Percentiles rank a stretch among this genome's conserved stretches.
phyloP scores from a whole-genome alignment of 2,329 filamentous ascomycete genomes.

The Spiromastix sp. region DNA sequence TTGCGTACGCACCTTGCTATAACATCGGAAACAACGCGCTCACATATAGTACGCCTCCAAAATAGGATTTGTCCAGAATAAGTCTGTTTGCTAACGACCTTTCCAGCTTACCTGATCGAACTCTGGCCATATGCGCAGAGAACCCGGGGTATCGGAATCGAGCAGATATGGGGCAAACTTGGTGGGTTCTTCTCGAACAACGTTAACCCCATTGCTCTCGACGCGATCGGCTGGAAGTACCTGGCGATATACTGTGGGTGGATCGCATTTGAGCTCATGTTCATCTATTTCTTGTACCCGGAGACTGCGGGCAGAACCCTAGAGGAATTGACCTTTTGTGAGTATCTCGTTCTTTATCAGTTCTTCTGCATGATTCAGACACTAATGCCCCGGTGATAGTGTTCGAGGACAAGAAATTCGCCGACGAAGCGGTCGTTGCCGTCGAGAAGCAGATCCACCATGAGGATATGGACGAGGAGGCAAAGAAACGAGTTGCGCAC shows the following conservation, averaged over 20 bases:
- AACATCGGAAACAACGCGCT: slow-evolving; percentile 59
- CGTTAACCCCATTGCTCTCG: slow-evolving; percentile 37
- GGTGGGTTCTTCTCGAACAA: slow-evolving; percentile 42
- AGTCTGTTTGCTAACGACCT: slow-evolving; percentile 13
- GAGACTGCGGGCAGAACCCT: slow-evolving; percentile 33
- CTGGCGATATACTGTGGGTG: slow-evolving; percentile 35
- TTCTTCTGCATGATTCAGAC: neutral
- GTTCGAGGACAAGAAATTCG: slow-evolving; percentile 27
- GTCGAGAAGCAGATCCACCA: slow-evolving; percentile 26
- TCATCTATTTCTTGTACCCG: slow-evolving; percentile 38
- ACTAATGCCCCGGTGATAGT: slow-evolving; percentile 15
- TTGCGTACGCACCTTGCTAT: slow-evolving; percentile 49
- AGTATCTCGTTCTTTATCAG: slow-evolving; percentile 13
- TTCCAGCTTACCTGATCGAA: slow-evolving; percentile 41
- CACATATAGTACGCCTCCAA: slow-evolving; percentile 39
- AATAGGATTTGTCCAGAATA: slow-evolving; percentile 13
- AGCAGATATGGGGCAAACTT: slow-evolving; percentile 44
- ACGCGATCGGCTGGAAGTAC: slow-evolving; percentile 35
- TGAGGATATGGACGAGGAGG: too few species aligned
- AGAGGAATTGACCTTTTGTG: slow-evolving; percentile 38
- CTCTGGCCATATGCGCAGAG: slow-evolving; percentile 49
- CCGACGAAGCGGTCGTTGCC: slow-evolving; percentile 25
- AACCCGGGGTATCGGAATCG: slow-evolving; percentile 48
- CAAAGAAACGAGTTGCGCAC: slow-evolving; percentile 5
- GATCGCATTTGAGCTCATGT: slow-evolving; percentile 31